Conservation (phyloP, 2,329 filamentous ascomycete genomes). For the Endoconidiophora laricicola region DNA sequence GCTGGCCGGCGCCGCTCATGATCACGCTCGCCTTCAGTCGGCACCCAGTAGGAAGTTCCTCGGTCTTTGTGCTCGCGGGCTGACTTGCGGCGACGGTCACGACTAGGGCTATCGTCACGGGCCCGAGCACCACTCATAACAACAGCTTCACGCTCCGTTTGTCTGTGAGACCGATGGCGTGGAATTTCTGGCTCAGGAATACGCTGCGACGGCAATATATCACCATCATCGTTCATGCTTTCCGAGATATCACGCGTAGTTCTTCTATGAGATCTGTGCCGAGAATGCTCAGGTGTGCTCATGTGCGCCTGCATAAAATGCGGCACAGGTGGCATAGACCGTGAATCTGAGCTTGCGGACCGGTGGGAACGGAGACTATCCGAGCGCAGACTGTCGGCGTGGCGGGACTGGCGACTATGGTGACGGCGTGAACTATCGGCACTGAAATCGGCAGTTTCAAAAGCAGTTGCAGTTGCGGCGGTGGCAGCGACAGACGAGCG, state of each 20-base stretch:
- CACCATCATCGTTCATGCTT: no score
- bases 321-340: neutral
- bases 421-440: neutral
- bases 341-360: neutral
- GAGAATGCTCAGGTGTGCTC: no score
- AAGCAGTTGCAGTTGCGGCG: neutral
- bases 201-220: neutral
- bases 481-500: neutral
- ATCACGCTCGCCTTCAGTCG: no score
- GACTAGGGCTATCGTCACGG: neutral
- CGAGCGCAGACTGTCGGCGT: neutral
- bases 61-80: neutral
- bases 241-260: no score
- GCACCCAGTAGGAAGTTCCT: neutral
- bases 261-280: no score
- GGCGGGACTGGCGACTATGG: neutral
- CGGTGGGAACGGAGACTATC: constrained; percentile 10
- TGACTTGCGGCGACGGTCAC: neutral
- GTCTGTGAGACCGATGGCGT: neutral
- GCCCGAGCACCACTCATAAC: neutral
- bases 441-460: no score
- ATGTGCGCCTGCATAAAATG: no score
- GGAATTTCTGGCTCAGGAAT: neutral
- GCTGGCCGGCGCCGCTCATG: no score
- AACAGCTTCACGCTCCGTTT: neutral